Conservation (phyloP, 169 alveolate species). For the Plasmodium sp. region DNA sequence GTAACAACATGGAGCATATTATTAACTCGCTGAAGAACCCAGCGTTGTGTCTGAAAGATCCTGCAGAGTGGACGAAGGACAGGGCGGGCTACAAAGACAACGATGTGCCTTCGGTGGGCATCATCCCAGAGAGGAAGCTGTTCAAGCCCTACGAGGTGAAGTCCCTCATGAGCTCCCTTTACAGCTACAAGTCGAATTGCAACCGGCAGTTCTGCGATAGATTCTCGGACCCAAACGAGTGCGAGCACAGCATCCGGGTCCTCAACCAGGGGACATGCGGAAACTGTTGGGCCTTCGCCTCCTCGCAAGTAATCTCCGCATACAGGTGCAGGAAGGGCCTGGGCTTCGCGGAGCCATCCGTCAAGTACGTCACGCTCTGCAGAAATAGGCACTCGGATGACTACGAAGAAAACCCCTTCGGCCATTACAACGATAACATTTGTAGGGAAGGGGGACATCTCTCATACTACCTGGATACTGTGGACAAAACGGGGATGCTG, state of each 20-base stretch:
- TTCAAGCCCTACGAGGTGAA: slow-evolving; percentile 22
- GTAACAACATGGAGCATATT: slow-evolving; percentile 55
- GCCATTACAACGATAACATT: slow-evolving; percentile 49
- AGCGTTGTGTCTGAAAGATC: slow-evolving; percentile 48
- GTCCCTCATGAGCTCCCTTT: slow-evolving; percentile 27
- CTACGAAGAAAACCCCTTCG: background rate
- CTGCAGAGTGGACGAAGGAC: slow-evolving; percentile 41
- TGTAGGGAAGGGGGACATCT: slow-evolving; percentile 66
- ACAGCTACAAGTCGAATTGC: slow-evolving; percentile 8
- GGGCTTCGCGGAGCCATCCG: slow-evolving; percentile 65
- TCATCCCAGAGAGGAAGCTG: slow-evolving; percentile 36
- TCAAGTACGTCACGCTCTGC: slow-evolving; percentile 54
- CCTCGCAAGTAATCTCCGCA: slow-evolving; percentile 28
- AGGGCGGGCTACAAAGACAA: slow-evolving; percentile 47
- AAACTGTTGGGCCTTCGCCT: slow-evolving; percentile 71
- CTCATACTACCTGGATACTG: slow-evolving; percentile 9
- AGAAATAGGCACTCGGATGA: background rate
- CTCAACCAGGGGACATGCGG: slow-evolving; percentile 67
- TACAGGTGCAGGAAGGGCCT: slow-evolving; percentile 48
- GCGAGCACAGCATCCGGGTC: slow-evolving; percentile 36
- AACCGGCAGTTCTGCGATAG: slow-evolving; percentile 31
- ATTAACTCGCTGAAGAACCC: slow-evolving; percentile 19
- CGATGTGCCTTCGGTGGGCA: slow-evolving; percentile 47
- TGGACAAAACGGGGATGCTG: background rate
- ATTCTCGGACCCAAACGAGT: slow-evolving; percentile 47